A percentile compares a stretch with the other conserved stretches of the same genome.
Conservation (phyloP, 257 asterid genomes). For the Cinchona pubescens region DNA sequence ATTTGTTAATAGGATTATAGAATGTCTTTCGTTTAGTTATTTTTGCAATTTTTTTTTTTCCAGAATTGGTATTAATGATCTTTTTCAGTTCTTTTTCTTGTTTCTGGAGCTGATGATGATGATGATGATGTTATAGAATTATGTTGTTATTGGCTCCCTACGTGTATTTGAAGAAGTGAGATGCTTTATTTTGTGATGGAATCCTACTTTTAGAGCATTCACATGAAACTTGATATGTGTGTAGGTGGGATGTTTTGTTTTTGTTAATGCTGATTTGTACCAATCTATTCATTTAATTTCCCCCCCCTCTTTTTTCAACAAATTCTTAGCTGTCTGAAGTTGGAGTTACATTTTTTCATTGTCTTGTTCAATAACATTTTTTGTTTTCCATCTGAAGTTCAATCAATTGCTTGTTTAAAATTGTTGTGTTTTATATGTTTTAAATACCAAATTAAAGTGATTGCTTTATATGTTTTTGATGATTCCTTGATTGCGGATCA, state of each 20-base stretch:
- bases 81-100: conserved; percentile 12
- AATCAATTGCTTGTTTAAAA: neutral
- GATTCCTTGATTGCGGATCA: neutral
- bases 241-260: conserved; percentile 24
- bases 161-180: conserved; percentile 14
- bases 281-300: conserved; percentile 9
- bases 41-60: neutral
- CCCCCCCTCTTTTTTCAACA: conserved; percentile 10
- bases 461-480: neutral
- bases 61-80: conserved; percentile 6
- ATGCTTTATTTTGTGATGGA: conserved; percentile 13
- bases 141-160: conserved; percentile 10
- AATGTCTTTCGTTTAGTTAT: neutral
- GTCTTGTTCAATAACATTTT: conserved; percentile 19
- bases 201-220: conserved; percentile 16
- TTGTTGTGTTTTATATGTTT: neutral
- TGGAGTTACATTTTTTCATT: conserved; percentile 21
- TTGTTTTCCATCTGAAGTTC: conserved; percentile 8
- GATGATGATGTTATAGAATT: conserved; percentile 5
- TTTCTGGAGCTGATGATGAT: conserved; percentile 19
- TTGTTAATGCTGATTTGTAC: conserved; percentile 17
- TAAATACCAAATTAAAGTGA: neutral
- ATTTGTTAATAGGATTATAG: neutral
- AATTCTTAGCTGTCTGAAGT: conserved; percentile 29
- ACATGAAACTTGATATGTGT: conserved; percentile 25